Base-by-base conservation (phyloP, 75 land plant species). In the Chamaecyparis obtusa region DNA sequence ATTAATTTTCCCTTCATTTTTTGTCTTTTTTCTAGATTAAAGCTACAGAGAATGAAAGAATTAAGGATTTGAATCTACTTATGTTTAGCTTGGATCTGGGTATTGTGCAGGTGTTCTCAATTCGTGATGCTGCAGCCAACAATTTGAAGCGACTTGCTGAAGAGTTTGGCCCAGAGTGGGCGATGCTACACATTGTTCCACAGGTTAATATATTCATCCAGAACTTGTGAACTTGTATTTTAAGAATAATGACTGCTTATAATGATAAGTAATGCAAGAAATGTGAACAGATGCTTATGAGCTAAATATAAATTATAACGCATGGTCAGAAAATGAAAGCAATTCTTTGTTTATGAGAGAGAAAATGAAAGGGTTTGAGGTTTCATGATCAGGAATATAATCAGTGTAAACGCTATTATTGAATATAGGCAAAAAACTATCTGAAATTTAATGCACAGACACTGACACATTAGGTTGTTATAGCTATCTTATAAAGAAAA, bases 91-190 rank as follows among this genome's bases (percentile, higher is more conserved):
- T 11, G 10, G 13, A 33, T 74, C 13, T 74, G 37, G 13, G 83
- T 87, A 21, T 57, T 88, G 32, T 67, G 88, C 88, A 98, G 99
- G 99, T 98, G 36, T 95, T 93, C 87, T 98, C 99, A 54, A 98
- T 98, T 71, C 90, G 99, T 86, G 99, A 98, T 88, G 99, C 99
- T 49, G 99, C 99, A 86, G 99, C 99, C 35, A 98, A 95, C 87
- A 98, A 96, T 87, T 90, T 98, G 86, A 98, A 98, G 87, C 95
- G 99, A 1, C 96, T 98, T 87, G 99, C 99, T 55, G 99, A 98
- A 88, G 99, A 95, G 83, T 98, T 98, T 93, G 99, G 99, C 55
- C 97, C 99, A 51, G 99, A 98, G n/a, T 98, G 99, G 99, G 98
- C 99, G 82, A 92, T 95, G 94, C 96, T 95, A 90, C 99, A 98